phyloP scores from a whole-genome alignment of 2,329 filamentous ascomycete species.

The Monosporascus sp. region DNA sequence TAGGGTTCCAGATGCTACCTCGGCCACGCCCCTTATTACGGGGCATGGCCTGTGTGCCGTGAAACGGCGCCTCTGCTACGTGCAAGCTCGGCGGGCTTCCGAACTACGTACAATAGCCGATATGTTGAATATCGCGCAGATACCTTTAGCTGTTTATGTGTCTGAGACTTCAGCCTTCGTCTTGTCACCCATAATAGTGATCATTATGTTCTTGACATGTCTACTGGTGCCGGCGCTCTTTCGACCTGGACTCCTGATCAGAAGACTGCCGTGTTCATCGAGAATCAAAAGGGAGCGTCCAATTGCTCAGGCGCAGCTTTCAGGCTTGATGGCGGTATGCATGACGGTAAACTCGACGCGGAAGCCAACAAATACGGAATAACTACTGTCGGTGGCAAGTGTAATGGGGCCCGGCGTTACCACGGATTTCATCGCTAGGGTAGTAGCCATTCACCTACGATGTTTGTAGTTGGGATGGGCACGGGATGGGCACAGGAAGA shows the following conservation, averaged over 20 bases:
- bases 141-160: slow-evolving; percentile 43
- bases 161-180: slow-evolving; percentile 39
- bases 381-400: slow-evolving; percentile 47
- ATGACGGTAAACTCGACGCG: slow-evolving; percentile 47
- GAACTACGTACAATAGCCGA: slow-evolving; percentile 31
- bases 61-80: slow-evolving; percentile 15
- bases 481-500: slow-evolving; percentile 44
- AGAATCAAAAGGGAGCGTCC: slow-evolving; percentile 21
- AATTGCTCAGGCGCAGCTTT: slow-evolving; percentile 42
- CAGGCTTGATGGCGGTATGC: slow-evolving; percentile 50
- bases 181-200: slow-evolving; percentile 46
- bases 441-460: slow-evolving; percentile 47
- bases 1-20: slow-evolving; percentile 33
- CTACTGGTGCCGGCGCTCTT: slow-evolving; percentile 30
- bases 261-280: slow-evolving; percentile 24
- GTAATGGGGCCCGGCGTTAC: slow-evolving; percentile 41
- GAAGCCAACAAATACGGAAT: slow-evolving; percentile 41
- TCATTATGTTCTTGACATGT: slow-evolving; percentile 42
- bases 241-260: slow-evolving; percentile 33
- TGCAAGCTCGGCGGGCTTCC: slow-evolving; percentile 38
- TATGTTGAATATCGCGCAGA: slow-evolving; percentile 33
- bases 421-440: slow-evolving; percentile 37
- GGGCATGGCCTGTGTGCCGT: slow-evolving; percentile 20
- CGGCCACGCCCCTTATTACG: slow-evolving; percentile 34
- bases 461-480: slow-evolving; percentile 39